Evolutionary conservation across 1,139 yeast genomes (phyloP), one percentile per base, ranked within the genome.

Genomic region (Yamadazyma spencermartinsiae): DNA sequence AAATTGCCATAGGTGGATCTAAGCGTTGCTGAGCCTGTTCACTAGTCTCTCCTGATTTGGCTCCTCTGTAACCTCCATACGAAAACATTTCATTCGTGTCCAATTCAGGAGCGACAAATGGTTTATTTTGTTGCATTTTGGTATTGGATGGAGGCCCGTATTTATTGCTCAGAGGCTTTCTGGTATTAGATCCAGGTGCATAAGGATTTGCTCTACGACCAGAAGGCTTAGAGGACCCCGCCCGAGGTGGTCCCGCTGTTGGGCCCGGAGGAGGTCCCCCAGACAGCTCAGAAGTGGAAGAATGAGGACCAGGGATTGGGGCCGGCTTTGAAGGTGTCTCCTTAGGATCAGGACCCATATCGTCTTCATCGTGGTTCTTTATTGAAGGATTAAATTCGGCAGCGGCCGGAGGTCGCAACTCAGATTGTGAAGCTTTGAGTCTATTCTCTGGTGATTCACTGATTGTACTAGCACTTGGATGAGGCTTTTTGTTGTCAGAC

Each of bases 1-100:
- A 11, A 10, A 31, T 18, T 24, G 34, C 12, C 17, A n/a, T 8
- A 6, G 18, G 30, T 8, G 36, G 15, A 20, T 11, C 14, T 16
- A 20, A 20, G 7, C 10, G 23, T 10, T 20, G 7, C 11, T 13
- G 18, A 18, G 31, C 11, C 20, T 29, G 14, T 25, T 5, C 12
- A 29, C 9, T 11, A 27, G 7, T 24, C 23, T 18, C 10, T 31
- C 26, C 24, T 11, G 23, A 5, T 26, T 35, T 32, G 24, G 16
- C 9, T 7, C 32, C 18, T 16, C 13, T 25, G n/a, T 12, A 9
- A 10, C 13, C 28, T 25, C 42, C 74, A 74, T 77, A 79, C 74
- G 20, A 72, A 67, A 21, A 20, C 23, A 20, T 20, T 7, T 20
- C 23, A 7, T 41, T 37, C 2, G 41, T 29, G 17, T 54, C 58